Evolutionary conservation across 257 asterid species (phyloP).

Genomic region (Solanum etuberosum): DNA sequence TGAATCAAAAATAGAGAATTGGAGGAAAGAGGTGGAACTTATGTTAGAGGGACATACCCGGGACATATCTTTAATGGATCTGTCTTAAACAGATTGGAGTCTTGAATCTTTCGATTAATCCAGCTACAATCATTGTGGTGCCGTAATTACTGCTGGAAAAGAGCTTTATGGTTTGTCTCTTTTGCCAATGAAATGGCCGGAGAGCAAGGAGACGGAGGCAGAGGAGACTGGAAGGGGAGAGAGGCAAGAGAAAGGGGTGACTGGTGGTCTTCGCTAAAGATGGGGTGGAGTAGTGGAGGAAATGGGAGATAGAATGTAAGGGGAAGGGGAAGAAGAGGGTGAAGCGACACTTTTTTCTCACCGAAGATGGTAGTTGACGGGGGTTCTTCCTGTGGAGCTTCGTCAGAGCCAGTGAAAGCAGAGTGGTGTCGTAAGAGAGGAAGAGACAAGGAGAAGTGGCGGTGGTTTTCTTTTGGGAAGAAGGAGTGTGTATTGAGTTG

Average conservation of each 20-base stretch:
- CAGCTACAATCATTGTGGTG: not conserved
- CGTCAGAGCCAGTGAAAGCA: not conserved
- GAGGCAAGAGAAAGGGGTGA: not conserved
- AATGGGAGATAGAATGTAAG: no score
- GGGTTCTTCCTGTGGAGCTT: not conserved
- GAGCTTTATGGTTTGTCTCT: not conserved
- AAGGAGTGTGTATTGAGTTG: not conserved
- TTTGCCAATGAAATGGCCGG: not conserved
- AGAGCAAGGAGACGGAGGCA: not conserved
- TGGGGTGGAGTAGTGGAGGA: not conserved
- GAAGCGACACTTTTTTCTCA: not conserved
- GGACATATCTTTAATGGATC: not conserved
- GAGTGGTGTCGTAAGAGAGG: not conserved
- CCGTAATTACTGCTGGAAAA: not conserved
- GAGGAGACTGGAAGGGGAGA: not conserved
- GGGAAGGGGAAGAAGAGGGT: not conserved
- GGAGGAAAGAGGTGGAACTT: not conserved
- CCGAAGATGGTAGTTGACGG: not conserved
- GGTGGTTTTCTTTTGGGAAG: not conserved
- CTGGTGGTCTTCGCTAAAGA: not conserved
- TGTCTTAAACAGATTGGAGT: not conserved
- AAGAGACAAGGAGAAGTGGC: not conserved
- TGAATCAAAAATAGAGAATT: not conserved
- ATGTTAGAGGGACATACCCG: not conserved
- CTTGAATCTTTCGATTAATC: not conserved